Evolutionary conservation across 306 rosid species (phyloP).

Genomic region (Cucumis melo): DNA sequence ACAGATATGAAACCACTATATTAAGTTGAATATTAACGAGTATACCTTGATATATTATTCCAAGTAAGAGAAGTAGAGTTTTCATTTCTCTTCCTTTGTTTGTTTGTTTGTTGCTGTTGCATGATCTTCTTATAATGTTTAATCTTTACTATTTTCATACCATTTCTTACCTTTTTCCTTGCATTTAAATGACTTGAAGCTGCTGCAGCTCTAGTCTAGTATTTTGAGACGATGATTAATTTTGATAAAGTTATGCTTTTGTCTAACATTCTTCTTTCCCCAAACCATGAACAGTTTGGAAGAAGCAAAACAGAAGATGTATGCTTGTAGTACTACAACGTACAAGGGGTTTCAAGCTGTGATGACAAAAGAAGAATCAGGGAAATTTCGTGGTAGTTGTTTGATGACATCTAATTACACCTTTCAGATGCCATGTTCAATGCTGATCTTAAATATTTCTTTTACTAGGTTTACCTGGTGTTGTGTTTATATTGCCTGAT

Average conservation of each 20-base stretch:
- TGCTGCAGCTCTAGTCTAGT: background rate
- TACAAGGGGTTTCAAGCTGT: conserved; percentile 73
- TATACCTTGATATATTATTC: background rate
- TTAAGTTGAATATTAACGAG: background rate
- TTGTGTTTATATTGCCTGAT: conserved; percentile 70
- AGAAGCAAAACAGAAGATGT: conserved; percentile 73
- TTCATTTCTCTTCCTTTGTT: background rate
- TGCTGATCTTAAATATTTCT: background rate
- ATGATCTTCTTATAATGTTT: background rate
- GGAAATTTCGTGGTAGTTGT: conserved; percentile 51
- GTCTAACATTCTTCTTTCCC: conserved; percentile 1
- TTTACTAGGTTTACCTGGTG: conserved; percentile 54
- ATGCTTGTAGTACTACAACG: conserved; percentile 82
- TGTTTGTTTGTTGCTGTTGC: background rate
- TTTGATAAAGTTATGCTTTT: background rate
- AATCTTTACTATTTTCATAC: background rate
- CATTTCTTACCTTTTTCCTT: background rate
- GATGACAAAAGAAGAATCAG: conserved; percentile 73
- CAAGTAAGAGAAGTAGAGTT: background rate
- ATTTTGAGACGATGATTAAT: background rate
- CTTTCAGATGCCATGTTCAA: background rate
- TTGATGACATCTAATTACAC: background rate
- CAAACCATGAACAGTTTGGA: conserved; percentile 42
- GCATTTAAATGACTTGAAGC: background rate
- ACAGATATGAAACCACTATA: background rate